These are phyloP conservation scores for Beauveria rudraprayagi DNA, from an alignment of 2,329 filamentous ascomycete genomes.

Conservation along the genomic window DNA sequence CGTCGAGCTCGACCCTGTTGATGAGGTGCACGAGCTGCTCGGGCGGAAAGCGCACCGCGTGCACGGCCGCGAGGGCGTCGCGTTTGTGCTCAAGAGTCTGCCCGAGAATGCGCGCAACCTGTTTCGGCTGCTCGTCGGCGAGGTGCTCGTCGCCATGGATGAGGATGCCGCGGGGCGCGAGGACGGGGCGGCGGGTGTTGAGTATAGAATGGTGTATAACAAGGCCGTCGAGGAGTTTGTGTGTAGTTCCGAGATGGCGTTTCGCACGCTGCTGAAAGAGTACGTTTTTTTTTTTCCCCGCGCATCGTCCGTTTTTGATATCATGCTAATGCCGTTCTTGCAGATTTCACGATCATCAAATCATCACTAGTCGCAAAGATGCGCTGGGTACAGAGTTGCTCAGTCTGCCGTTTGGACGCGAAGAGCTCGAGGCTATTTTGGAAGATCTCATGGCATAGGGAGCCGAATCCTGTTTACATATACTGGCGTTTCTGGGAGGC, in stretches of 20 bases:
- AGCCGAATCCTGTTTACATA: neutral
- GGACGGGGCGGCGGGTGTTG: slow-evolving; percentile 56
- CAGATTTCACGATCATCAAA: slow-evolving; percentile 93
- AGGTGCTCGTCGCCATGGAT: slow-evolving; percentile 66
- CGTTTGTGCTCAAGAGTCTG: slow-evolving; percentile 80
- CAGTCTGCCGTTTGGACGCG: slow-evolving; percentile 74
- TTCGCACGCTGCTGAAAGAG: slow-evolving; percentile 89
- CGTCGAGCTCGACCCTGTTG: slow-evolving; percentile 72
- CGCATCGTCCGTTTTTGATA: neutral
- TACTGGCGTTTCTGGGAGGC: neutral
- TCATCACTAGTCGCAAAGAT: slow-evolving; percentile 86
- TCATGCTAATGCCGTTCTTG: slow-evolving; percentile 20
- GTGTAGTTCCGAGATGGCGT: slow-evolving; percentile 92
- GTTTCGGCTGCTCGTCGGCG: slow-evolving; percentile 76
- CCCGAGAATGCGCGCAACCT: slow-evolving; percentile 87
- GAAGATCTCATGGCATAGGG: slow-evolving; percentile 53
- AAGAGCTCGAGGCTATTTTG: slow-evolving; percentile 81
- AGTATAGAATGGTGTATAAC: slow-evolving; percentile 87
- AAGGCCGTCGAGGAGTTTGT: slow-evolving; percentile 97
- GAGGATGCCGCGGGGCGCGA: slow-evolving; percentile 48
- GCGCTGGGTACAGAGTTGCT: slow-evolving; percentile 76
- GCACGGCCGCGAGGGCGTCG: slow-evolving; percentile 84
- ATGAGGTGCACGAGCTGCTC: slow-evolving; percentile 81
- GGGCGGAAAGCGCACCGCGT: slow-evolving; percentile 71
- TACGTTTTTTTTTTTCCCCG: slow-evolving; percentile 32